These are phyloP conservation scores for Parachaetomium inaequale DNA, from an alignment of 495 filamentous ascomycete species.

Conservation along the genomic window DNA sequence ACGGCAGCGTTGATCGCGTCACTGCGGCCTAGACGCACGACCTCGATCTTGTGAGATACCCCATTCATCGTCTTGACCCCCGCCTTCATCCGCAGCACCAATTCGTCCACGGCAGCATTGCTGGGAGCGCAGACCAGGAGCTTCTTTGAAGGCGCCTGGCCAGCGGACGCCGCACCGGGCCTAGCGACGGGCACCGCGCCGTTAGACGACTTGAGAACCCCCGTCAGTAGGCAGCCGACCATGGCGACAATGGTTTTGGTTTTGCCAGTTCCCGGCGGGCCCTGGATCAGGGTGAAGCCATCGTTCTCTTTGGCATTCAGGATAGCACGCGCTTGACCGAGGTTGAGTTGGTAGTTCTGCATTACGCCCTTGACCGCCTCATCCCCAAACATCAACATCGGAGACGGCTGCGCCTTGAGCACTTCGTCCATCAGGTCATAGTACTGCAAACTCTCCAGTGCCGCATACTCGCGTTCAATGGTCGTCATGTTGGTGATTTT, in stretches of 20 bases:
- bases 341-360: constrained; percentile 77
- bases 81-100: constrained; percentile 87
- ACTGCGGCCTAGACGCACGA: constrained; percentile 85
- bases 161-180: constrained; percentile 40
- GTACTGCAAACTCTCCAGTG: constrained; percentile 82
- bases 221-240: constrained; percentile 78
- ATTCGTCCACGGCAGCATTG: constrained; percentile 94
- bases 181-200: constrained; percentile 48
- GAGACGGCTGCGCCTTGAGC: constrained; percentile 80
- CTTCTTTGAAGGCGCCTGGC: constrained; percentile 58
- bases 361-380: constrained; percentile 63
- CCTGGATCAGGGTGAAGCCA: constrained; percentile 93
- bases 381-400: constrained; percentile 72
- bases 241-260: constrained; percentile 98
- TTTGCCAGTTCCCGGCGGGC: constrained; percentile 94
- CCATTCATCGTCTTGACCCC: constrained; percentile 80
- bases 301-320: constrained; percentile 89
- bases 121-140: constrained; percentile 92
- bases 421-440: constrained; percentile 95
- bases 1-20: constrained; percentile 92
- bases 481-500: constrained; percentile 86
- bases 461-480: constrained; percentile 91
- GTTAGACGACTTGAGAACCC: constrained; percentile 47
- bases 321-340: constrained; percentile 88
- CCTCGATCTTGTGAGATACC: constrained; percentile 64